Percentiles rank a stretch among this genome's conserved stretches.
phyloP scores from a whole-genome alignment of 345 rosid species.

The Salix dunnii region DNA sequence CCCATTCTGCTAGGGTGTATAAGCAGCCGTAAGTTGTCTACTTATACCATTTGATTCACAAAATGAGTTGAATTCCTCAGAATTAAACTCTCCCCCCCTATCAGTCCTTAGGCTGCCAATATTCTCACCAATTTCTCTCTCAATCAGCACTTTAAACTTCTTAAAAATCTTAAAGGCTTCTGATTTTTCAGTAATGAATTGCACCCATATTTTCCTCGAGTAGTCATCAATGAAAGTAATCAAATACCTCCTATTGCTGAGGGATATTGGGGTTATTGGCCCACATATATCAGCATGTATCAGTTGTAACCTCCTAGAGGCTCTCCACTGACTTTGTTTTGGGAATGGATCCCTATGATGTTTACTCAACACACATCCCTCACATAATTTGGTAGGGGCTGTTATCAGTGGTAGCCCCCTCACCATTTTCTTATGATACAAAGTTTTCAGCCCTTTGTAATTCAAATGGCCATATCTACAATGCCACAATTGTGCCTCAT shows the following conservation, averaged over 20 bases:
- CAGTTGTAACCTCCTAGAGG: no score
- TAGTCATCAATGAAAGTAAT: background rate
- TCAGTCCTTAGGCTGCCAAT: no score
- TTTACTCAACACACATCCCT: background rate
- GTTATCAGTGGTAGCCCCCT: background rate
- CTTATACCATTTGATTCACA: no score
- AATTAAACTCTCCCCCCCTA: no score
- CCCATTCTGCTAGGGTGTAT: no score
- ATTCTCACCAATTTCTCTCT: no score
- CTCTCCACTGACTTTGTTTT: background rate
- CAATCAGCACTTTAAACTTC: no score
- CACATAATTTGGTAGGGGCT: background rate
- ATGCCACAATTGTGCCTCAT: background rate
- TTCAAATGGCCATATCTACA: background rate
- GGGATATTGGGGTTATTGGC: no score
- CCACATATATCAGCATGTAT: no score
- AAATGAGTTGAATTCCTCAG: no score
- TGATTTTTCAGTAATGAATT: background rate
- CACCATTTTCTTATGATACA: background rate
- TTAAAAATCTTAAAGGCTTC: no score
- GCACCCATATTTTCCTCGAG: background rate
- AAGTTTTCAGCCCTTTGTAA: background rate
- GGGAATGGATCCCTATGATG: background rate
- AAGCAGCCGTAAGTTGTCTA: no score
- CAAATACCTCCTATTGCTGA: background rate